Evolutionary conservation across 2,329 filamentous ascomycete species (phyloP), one percentile per base, ranked within the genome.

Genomic region (Aspergillus ochraceus): DNA sequence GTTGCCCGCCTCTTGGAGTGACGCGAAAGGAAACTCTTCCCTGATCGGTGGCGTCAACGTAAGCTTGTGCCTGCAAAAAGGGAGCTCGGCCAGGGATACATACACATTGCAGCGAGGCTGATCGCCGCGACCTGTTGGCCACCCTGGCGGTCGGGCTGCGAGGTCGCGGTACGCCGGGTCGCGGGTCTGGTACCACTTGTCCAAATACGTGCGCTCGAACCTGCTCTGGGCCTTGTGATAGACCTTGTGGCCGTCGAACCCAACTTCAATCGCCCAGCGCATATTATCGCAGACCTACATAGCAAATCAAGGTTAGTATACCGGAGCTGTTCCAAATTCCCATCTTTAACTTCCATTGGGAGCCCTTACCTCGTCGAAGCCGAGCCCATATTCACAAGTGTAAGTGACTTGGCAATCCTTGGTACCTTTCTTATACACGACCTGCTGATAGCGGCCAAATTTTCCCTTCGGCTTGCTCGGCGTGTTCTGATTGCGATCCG

Each of bases 21-120:
- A 53, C n/a, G n/a, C 51, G n/a, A 53, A 39, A 24, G 51, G 51
- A 53, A 53, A 53, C 19, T 53, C 51, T 32, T 53, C 51, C 42
- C 26, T 53, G 51, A 39, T 53, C 32, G 30, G 22, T 39, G 22
- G 51, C 22, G 30, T 39, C 36, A 39, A 39, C 36, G 14, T 39
- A 39, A 39, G 36, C 36, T n/a, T 39, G 36, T 39, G 36, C 36
- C 36, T 39, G 36, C 5, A 14, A n/a, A 39, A 39, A 39, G 10
- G 36, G 14, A 39, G 36, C 36, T 39, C 36, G 36, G 36, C 36
- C 36, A 39, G 14, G 36, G 36, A 39, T 39, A 39, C 51, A 17
- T 53, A 53, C 51, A 53, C n/a, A 39, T 53, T 53, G 51, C 51
- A 53, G 11, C 26, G 51, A 36, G 51, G 26, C 17, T 19, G 51